Evolutionary conservation across 192 early-diverging fungal species (phyloP), one percentile per base, ranked within the genome.

Genomic region (Backusella morwellensis): DNA sequence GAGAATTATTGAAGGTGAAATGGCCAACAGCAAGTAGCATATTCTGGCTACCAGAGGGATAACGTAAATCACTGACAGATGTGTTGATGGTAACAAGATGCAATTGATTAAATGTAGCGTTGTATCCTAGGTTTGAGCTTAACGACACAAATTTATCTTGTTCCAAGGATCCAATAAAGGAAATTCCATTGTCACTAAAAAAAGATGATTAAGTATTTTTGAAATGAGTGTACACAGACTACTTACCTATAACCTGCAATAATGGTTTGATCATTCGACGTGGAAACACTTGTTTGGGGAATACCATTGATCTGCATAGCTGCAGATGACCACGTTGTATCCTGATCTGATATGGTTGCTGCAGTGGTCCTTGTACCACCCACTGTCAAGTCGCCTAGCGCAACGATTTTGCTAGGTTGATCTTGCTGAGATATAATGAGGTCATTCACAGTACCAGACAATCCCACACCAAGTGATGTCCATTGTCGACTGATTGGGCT

Each of bases 11-110:
- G 6, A 89, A 74, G 8, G 72, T 70, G 9, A 89, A 72, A 8
- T 79, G 42, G 14, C 88, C 88, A 38, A 79, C 79, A 6, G 86
- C 80, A 35, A 89, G 66, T 4, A 89, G 56, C 54, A 89, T 83
- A n/a, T 40, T 47, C 40, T 63, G 38, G 32, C 70, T 72, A 29
- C 69, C 69, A 15, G 69, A 34, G 15, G 76, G 76, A 35, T 77
- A 77, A 0, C 76, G 44, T n/a, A 42, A 8, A 36, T 77, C 68
- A 66, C 34, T 26, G 8, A 50, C 19, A n/a, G 52, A 21, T 15
- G 52, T 6, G 1, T 52, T 38, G 26, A 72, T 73, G 5, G 79
- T 71, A 11, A 76, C 79, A 72, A 73, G 68, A 3, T 73, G n/a
- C 0, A 80, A n/a, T 6, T 80, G 79, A 1, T 29, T 41, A 15